These are phyloP conservation scores for Neotropicomus parvogracilis DNA, from an alignment of 1,284 basidiomycete genomes.

Conservation along the genomic window DNA sequence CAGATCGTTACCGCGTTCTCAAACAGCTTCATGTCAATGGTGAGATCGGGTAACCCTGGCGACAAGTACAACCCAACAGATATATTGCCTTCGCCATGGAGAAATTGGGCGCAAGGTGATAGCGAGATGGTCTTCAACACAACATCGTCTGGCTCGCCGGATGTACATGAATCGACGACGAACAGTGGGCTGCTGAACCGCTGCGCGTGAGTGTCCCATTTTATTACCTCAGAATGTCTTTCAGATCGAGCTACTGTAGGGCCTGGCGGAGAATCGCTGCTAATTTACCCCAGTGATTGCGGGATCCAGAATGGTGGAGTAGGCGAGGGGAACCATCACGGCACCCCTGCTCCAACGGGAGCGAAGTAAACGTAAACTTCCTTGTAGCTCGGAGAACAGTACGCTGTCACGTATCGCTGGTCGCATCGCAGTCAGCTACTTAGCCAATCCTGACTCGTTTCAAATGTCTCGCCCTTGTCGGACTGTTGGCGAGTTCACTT, in stretches of 20 bases:
- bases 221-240: not conserved
- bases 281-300: slow-evolving; percentile 6
- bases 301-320: not conserved
- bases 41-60: slow-evolving; percentile 13
- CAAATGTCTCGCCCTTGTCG: too few species aligned
- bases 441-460: too few species aligned
- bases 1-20: slow-evolving; percentile 24
- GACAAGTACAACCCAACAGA: slow-evolving; percentile 16
- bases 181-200: slow-evolving; percentile 14
- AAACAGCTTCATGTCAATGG: slow-evolving; percentile 23
- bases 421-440: too few species aligned
- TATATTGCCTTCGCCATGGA: slow-evolving; percentile 19
- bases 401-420: too few species aligned
- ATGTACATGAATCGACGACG: slow-evolving; percentile 8
- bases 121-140: slow-evolving; percentile 14
- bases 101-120: slow-evolving; percentile 4
- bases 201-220: slow-evolving; percentile 20
- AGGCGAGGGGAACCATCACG: too few species aligned
- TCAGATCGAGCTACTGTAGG: slow-evolving; percentile 10
- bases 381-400: too few species aligned
- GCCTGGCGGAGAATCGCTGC: slow-evolving; percentile 17
- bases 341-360: too few species aligned
- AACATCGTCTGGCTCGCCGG: slow-evolving; percentile 4
- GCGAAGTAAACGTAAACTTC: too few species aligned
- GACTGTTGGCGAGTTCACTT: too few species aligned